Conservation (phyloP, 495 filamentous ascomycete species). For the Chaetomium tenue region DNA sequence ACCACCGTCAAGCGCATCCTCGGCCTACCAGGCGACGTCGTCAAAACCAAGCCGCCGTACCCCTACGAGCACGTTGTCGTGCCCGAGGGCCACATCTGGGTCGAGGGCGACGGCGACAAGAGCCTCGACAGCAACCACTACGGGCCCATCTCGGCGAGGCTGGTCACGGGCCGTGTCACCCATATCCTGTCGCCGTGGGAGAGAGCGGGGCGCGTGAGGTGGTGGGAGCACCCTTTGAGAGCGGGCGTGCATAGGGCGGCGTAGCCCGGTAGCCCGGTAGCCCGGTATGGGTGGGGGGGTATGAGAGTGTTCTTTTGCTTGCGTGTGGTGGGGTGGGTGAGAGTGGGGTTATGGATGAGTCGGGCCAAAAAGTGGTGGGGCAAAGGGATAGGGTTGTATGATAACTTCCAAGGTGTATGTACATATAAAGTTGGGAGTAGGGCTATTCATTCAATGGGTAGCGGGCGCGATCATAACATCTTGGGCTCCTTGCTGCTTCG, state of each 20-base stretch:
- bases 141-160: conserved; percentile 60
- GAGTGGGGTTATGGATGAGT: neutral
- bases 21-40: conserved; percentile 65
- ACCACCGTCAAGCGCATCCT: conserved; percentile 67
- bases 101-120: conserved; percentile 67
- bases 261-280: neutral
- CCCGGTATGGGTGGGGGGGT: too few species aligned
- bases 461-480: too few species aligned
- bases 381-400: neutral
- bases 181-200: conserved; percentile 61
- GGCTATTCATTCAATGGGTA: neutral
- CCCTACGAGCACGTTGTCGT: conserved; percentile 56
- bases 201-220: conserved; percentile 50
- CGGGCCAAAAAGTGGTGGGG: neutral
- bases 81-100: conserved; percentile 72
- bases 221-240: conserved; percentile 47
- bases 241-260: conserved; percentile 18
- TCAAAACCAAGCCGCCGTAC: conserved; percentile 62
- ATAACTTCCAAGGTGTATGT: neutral
- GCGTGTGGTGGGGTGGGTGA: neutral
- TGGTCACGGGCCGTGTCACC: conserved; percentile 63
- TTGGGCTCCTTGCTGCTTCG: neutral
- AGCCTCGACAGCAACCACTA: conserved; percentile 74
- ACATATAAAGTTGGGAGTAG: neutral
- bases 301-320: too few species aligned